These are phyloP conservation scores for Atalantia buxifolia DNA, from an alignment of 345 rosid species.

Conservation along the genomic window DNA sequence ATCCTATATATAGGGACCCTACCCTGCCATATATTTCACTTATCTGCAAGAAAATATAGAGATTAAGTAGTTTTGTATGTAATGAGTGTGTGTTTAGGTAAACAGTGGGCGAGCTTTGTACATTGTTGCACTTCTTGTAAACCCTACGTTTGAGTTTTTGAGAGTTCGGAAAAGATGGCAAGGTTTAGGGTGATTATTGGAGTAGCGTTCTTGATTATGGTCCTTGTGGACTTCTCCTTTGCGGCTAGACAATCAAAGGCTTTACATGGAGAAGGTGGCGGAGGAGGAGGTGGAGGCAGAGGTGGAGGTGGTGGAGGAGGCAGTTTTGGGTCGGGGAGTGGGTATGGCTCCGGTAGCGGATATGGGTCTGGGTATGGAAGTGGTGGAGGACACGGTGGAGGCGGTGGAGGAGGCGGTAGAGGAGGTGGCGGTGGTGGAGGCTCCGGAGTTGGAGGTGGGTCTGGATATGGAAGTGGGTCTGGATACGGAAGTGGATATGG, in stretches of 20 bases:
- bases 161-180: conserved; percentile 19
- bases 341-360: conserved; percentile 29
- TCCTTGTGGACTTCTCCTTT: conserved; percentile 38
- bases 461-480: conserved; percentile 23
- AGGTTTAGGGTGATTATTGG: conserved; percentile 28
- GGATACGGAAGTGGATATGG: conserved; percentile 29
- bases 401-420: conserved; percentile 21
- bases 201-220: conserved; percentile 37
- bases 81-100: not conserved
- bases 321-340: conserved; percentile 5
- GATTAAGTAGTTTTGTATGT: not conserved
- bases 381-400: conserved; percentile 29
- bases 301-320: conserved; percentile 1
- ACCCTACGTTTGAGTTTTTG: not conserved
- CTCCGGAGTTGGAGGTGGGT: conserved; percentile 19
- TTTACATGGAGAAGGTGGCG: conserved; percentile 11
- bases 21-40: not conserved
- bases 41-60: not conserved
- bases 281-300: conserved; percentile 8
- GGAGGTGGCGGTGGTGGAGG: conserved; percentile 36
- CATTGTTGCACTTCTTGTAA: not conserved
- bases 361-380: conserved; percentile 23
- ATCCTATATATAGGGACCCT: conserved; percentile 16
- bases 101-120: not conserved
- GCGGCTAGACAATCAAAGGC: conserved; percentile 37